A percentile compares a stretch with the other conserved stretches of the same genome.
Evolutionary conservation across 2,329 filamentous ascomycete genomes (phyloP).

Genomic region (Neopestalotiopsis sp.): DNA sequence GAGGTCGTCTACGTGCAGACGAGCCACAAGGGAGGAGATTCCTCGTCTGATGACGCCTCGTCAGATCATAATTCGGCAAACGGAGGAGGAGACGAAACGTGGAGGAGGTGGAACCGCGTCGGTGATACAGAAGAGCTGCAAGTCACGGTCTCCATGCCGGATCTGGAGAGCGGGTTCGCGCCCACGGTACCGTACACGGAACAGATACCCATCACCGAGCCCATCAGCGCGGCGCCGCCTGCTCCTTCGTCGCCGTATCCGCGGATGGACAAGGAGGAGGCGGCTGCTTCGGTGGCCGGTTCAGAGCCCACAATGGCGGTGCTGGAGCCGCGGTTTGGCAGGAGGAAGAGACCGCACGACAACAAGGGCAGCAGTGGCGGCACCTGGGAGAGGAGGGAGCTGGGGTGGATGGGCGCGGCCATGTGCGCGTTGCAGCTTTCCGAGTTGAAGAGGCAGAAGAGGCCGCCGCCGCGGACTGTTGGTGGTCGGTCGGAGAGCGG

Average conservation of each 20-base stretch:
- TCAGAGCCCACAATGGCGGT: conserved; percentile 27
- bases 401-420: conserved; percentile 54
- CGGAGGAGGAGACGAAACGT: background rate
- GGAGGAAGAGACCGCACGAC: conserved; percentile 28
- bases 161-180: background rate
- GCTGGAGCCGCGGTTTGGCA: conserved; percentile 36
- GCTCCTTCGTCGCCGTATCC: background rate
- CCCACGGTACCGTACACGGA: conserved; percentile 23
- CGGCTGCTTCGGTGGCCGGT: conserved; percentile 23
- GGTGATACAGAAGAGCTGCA: background rate
- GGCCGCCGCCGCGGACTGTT: background rate
- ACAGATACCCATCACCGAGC: conserved; percentile 14
- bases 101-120: background rate
- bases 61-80: background rate
- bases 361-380: background rate
- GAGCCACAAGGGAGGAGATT: background rate
- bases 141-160: background rate
- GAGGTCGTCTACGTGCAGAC: conserved; percentile 54
- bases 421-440: conserved; percentile 45
- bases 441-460: conserved; percentile 29
- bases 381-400: conserved; percentile 47
- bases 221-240: conserved; percentile 5
- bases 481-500: background rate
- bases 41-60: background rate
- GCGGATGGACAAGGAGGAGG: conserved; percentile 22